Evolutionary conservation across 805 yeast species (phyloP).

Genomic region (Saturnispora zaruensis): DNA sequence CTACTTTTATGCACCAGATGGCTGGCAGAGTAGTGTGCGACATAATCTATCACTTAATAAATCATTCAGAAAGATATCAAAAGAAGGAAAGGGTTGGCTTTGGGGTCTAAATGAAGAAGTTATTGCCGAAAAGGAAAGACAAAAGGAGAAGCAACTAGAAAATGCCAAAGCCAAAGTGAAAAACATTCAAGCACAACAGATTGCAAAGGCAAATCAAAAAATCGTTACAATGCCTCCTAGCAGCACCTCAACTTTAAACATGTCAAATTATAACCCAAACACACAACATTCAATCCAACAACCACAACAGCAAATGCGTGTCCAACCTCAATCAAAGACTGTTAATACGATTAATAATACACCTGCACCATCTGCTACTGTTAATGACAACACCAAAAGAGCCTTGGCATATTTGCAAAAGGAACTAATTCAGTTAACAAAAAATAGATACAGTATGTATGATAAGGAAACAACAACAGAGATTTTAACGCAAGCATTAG

Average conservation of each 20-base stretch:
- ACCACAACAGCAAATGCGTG: not conserved
- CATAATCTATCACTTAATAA: slow-evolving; percentile 84
- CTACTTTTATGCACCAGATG: slow-evolving; percentile 88
- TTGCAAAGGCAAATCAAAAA: slow-evolving; percentile 6
- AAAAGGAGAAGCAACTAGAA: slow-evolving; percentile 56
- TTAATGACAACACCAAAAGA: slow-evolving; percentile 51
- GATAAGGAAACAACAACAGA: slow-evolving; percentile 79
- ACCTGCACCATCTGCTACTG: slow-evolving; percentile 5
- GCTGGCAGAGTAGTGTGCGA: slow-evolving; percentile 93
- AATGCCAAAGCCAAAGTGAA: slow-evolving; percentile 33
- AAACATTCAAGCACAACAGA: slow-evolving; percentile 9
- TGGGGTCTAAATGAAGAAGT: slow-evolving; percentile 90
- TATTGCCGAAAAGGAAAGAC: slow-evolving; percentile 69
- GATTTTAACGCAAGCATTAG: slow-evolving; percentile 81
- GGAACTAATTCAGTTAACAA: slow-evolving; percentile 72
- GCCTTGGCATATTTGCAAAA: slow-evolving; percentile 79
- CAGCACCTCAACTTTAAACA: not conserved
- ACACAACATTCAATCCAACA: not conserved
- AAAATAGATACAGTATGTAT: slow-evolving; percentile 57
- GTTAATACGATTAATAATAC: slow-evolving; percentile 5
- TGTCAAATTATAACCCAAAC: slow-evolving; percentile 17
- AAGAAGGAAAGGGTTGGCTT: slow-evolving; percentile 89
- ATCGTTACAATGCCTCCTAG: not conserved
- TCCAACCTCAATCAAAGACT: slow-evolving; percentile 10
- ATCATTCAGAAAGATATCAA: slow-evolving; percentile 71